Base-by-base conservation (phyloP, 208 protist genomes). In the Trypanosoma boissoni region DNA sequence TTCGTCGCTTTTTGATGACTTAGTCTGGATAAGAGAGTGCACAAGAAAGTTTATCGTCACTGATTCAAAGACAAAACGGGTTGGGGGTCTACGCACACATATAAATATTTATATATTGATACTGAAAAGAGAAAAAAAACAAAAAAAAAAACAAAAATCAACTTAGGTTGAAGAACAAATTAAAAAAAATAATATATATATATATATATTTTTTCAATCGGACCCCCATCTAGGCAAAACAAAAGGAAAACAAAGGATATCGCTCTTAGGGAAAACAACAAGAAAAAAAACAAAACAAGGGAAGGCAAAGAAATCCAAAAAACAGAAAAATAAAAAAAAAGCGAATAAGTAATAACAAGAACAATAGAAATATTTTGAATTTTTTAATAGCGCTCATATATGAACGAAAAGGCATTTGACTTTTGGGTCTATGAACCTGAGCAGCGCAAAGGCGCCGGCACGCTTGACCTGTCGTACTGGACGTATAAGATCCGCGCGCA, bases 391-490 rank as follows among this genome's bases (percentile, higher is more conserved):
- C n/a, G n/a, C n/a, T n/a, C n/a, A n/a, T n/a, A n/a, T n/a, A 65
- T 68, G 60, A 18, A 39, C 2, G 68, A 68, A 6, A 56, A 10
- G 5, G 20, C 37, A 8, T 83, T 78, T 52, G 59, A 76, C 10
- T 84, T 84, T 53, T 24, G 32, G 16, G 64, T 84, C 21, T 26
- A 62, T 20, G 63, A 78, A 12, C 74, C 80, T 14, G 64, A 74
- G 51, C 41, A 80, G 51, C 54, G 72, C 28, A 88, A 80, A 62
- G 81, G 83, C 3, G 64, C 73, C 7, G 80, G 86, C 28, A 64
- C 76, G 12, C 71, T 97, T n/a, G 83, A 92, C 45, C 64, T 91
- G 46, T 51, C 76, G 32, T 89, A 94, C 76, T 95, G 83, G 75
- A 63, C 66, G 14, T 97, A 96, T 61, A 66, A 73, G 9, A 75